Percentiles rank a stretch among this genome's conserved stretches.
phyloP scores from a whole-genome alignment of 495 filamentous ascomycete species.

The Pseudotulostoma volvatum region DNA sequence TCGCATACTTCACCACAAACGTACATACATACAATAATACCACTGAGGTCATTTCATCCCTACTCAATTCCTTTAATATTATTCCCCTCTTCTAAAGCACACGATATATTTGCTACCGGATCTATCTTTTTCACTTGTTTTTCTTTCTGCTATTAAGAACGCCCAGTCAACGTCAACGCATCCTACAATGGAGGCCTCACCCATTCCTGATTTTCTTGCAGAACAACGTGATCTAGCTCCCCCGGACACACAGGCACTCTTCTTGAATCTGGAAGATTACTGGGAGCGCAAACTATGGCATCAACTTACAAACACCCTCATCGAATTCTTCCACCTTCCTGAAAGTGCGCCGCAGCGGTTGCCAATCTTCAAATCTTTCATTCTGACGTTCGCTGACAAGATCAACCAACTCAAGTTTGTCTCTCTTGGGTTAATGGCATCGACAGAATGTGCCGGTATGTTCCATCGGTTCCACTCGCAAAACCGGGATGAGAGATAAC shows the following conservation, averaged over 20 bases:
- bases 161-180: too few species aligned
- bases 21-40: too few species aligned
- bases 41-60: too few species aligned
- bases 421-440: slow-evolving; percentile 68
- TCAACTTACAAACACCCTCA: slow-evolving; percentile 78
- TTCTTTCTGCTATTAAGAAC: too few species aligned
- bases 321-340: slow-evolving; percentile 74
- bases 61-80: too few species aligned
- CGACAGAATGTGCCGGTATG: slow-evolving; percentile 71
- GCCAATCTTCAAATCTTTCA: slow-evolving; percentile 82
- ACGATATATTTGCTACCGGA: too few species aligned
- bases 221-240: slow-evolving; percentile 74
- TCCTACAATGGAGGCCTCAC: slow-evolving; percentile 80
- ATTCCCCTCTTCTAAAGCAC: too few species aligned
- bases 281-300: slow-evolving; percentile 99
- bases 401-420: slow-evolving; percentile 98
- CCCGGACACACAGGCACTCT: slow-evolving; percentile 68
- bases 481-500: too few species aligned
- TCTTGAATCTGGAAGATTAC: slow-evolving; percentile 87
- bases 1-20: too few species aligned
- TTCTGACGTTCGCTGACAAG: slow-evolving; percentile 90
- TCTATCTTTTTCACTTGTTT: too few species aligned
- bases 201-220: slow-evolving; percentile 78
- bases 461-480: slow-evolving; percentile 5
- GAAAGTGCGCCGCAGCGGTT: slow-evolving; percentile 73